phyloP scores from a whole-genome alignment of 2,329 filamentous ascomycete species.

The Dothistroma septosporum region DNA sequence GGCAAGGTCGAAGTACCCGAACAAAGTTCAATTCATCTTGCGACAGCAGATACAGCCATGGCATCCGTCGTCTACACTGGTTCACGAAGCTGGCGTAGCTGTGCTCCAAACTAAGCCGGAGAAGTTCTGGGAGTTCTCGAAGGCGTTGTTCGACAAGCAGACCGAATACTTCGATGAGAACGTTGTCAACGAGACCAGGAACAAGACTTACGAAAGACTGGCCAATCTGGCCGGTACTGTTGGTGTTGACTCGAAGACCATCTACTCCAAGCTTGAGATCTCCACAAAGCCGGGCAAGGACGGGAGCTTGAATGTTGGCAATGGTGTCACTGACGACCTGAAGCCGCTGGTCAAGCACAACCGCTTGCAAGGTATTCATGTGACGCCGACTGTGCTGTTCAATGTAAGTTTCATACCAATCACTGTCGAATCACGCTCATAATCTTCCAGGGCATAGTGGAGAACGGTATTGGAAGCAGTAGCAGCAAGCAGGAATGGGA shows the following conservation, averaged over 20 bases:
- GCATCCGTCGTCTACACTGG: conserved; percentile 71
- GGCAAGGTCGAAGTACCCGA: conserved; percentile 58
- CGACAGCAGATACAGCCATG: conserved; percentile 60
- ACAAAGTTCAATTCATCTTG: conserved; percentile 70
- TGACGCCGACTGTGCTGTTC: conserved; percentile 85
- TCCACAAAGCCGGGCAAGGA: conserved; percentile 62
- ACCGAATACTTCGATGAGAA: conserved; percentile 77
- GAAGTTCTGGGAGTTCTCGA: conserved; percentile 77
- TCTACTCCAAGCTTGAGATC: conserved; percentile 67
- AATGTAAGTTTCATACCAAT: conserved; percentile 49
- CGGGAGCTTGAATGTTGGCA: conserved; percentile 71
- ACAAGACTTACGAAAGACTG: conserved; percentile 75
- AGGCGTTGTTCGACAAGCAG: conserved; percentile 65
- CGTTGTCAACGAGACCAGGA: conserved; percentile 78
- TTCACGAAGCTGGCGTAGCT: conserved; percentile 79
- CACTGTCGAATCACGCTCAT: conserved; percentile 17
- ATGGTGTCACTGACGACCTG: conserved; percentile 76
- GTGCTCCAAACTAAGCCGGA: conserved; percentile 64
- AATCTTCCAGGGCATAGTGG: conserved; percentile 58
- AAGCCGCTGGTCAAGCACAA: conserved; percentile 73
- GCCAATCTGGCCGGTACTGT: conserved; percentile 67
- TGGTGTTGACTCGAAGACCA: conserved; percentile 64
- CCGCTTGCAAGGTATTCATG: conserved; percentile 76
- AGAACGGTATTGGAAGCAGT: conserved; percentile 70
- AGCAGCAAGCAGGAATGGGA: conserved; percentile 81